Percentiles rank a stretch among this genome's conserved stretches.
Conservation (phyloP, 352 stramenopile species). For the Phytophthora vignae region DNA sequence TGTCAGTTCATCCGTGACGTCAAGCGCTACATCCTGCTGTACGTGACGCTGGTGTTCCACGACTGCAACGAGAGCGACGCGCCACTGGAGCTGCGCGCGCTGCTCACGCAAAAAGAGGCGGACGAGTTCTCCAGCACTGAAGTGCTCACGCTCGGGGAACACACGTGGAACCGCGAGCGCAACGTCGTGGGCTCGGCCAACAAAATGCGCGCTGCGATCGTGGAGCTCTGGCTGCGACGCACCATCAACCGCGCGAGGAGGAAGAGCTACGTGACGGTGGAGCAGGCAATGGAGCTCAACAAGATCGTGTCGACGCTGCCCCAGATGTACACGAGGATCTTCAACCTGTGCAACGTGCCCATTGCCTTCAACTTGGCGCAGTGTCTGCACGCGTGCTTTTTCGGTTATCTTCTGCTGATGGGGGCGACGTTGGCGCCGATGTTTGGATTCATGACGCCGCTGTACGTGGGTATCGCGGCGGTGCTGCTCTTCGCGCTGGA, state of each 20-base stretch:
- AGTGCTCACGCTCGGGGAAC: constrained; percentile 46
- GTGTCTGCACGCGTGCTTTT: constrained; percentile 49
- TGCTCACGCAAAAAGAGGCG: constrained; percentile 57
- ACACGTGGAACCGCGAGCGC: constrained; percentile 53
- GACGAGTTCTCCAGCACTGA: constrained; percentile 48
- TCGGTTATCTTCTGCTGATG: constrained; percentile 57
- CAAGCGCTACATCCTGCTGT: constrained; percentile 66
- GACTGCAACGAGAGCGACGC: constrained; percentile 58
- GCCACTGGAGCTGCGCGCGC: constrained; percentile 47
- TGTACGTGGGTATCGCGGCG: constrained; percentile 50
- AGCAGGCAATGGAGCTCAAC: constrained; percentile 63
- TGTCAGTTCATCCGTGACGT: constrained; percentile 65
- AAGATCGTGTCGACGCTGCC: constrained; percentile 53
- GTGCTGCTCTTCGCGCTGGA: constrained; percentile 63
- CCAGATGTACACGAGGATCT: constrained; percentile 60
- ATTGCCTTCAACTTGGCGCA: constrained; percentile 58
- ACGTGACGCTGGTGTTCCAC: constrained; percentile 64
- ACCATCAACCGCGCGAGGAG: constrained; percentile 48
- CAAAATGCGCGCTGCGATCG: constrained; percentile 54
- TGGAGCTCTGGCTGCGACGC: constrained; percentile 68
- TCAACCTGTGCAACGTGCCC: constrained; percentile 58
- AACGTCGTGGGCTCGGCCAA: constrained; percentile 62
- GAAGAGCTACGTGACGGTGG: constrained; percentile 50
- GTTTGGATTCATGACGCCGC: constrained; percentile 28
- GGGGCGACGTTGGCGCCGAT: constrained; percentile 23